Conservation (phyloP, 768 basidiomycete genomes). For the Tricholoma matsutake region DNA sequence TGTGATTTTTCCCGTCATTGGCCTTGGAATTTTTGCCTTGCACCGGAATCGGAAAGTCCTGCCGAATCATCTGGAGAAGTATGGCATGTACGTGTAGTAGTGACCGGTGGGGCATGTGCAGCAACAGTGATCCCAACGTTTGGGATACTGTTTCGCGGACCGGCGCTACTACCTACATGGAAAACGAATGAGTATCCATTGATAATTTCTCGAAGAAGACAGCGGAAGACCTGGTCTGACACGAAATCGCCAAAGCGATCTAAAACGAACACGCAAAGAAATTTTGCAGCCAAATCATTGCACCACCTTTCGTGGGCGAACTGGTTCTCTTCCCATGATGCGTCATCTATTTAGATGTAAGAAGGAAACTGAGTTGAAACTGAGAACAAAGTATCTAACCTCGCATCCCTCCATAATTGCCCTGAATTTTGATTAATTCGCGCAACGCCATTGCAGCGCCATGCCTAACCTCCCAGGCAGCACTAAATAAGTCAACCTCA, state of each 20-base stretch:
- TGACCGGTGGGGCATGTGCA: constrained; percentile 83
- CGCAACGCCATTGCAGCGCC: constrained; percentile 90
- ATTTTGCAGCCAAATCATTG: constrained; percentile 80
- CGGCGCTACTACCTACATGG: constrained; percentile 76
- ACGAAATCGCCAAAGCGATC: constrained; percentile 99
- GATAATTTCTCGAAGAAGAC: not conserved
- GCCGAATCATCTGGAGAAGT: constrained; percentile 90
- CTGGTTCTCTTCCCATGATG: constrained; percentile 55
- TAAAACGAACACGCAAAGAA: constrained; percentile 86
- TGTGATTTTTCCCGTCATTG: constrained; percentile 52
- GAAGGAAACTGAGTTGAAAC: not conserved
- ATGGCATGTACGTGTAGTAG: constrained; percentile 79
- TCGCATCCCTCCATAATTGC: constrained; percentile 78
- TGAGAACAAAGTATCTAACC: constrained; percentile 38
- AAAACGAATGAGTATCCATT: not conserved
- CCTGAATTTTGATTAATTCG: constrained; percentile 84
- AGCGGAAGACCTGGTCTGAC: constrained; percentile 66
- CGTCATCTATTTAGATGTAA: constrained; percentile 39
- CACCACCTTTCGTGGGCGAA: constrained; percentile 82
- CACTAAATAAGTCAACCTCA: constrained; percentile 79
- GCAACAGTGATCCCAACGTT: constrained; percentile 82
- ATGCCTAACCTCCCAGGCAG: constrained; percentile 91
- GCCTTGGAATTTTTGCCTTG: constrained; percentile 26
- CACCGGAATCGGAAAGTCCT: constrained; percentile 60
- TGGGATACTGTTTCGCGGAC: constrained; percentile 96